A percentile compares a stretch with the other conserved stretches of the same genome.
phyloP scores from a whole-genome alignment of 2,329 filamentous ascomycete genomes.

The Colletotrichum destructivum region DNA sequence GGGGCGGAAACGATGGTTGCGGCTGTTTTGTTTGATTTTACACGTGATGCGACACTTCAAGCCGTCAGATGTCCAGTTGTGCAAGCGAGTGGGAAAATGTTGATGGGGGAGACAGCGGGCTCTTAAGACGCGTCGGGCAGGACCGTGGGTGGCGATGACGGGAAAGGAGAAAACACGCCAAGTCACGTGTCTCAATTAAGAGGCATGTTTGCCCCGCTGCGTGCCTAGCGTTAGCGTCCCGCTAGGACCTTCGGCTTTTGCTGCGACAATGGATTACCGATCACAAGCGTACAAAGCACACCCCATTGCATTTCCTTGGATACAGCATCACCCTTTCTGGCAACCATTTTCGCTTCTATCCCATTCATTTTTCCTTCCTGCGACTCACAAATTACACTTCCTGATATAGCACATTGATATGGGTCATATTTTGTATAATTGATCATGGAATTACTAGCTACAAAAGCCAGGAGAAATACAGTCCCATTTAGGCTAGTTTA shows the following conservation, averaged over 20 bases:
- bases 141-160: slow-evolving; percentile 45
- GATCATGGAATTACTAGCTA: slow-evolving; percentile 2
- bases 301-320: too few species aligned
- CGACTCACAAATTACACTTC: too few species aligned
- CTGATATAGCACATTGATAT: too few species aligned
- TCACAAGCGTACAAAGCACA: not conserved
- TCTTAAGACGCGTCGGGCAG: slow-evolving; percentile 52
- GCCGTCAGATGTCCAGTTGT: not conserved
- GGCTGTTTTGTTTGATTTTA: not conserved
- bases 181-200: slow-evolving; percentile 52
- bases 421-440: too few species aligned
- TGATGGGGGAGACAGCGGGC: slow-evolving; percentile 14
- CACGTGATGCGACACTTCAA: not conserved
- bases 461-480: not conserved
- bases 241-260: not conserved
- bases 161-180: slow-evolving; percentile 52
- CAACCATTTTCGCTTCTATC: too few species aligned
- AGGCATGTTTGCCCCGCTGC: slow-evolving; percentile 4
- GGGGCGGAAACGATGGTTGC: not conserved
- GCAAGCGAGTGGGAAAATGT: not conserved
- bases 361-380: too few species aligned
- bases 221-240: slow-evolving; percentile 29
- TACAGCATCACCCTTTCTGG: too few species aligned
- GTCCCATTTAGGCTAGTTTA: not conserved
- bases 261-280: not conserved